These are phyloP conservation scores for Cetraspora pellucida DNA, from an alignment of 192 early-diverging fungal species.

Conservation along the genomic window DNA sequence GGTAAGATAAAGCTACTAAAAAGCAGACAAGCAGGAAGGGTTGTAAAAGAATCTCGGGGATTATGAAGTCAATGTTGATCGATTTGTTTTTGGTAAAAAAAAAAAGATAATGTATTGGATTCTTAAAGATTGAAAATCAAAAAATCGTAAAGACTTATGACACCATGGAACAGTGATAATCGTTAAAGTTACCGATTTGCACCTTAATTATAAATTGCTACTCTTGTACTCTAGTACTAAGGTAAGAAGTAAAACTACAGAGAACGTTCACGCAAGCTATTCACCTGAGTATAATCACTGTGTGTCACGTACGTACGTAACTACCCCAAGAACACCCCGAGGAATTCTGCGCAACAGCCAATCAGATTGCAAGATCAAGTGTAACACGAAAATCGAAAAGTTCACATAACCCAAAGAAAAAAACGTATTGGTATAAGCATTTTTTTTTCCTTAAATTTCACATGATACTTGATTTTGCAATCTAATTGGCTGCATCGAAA, in stretches of 20 bases:
- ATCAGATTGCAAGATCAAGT: too few relatives aligned
- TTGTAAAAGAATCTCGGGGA: slow-evolving; percentile 28
- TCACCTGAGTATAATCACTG: too few relatives aligned
- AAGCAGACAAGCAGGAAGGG: slow-evolving; percentile 35
- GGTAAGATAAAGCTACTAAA: slow-evolving; percentile 24
- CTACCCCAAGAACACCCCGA: too few relatives aligned
- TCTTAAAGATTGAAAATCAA: slow-evolving; percentile 22
- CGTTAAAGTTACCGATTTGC: slow-evolving; percentile 1
- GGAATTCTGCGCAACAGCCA: too few relatives aligned
- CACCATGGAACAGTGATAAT: slow-evolving; percentile 7
- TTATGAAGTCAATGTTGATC: slow-evolving; percentile 38
- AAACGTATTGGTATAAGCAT: too few relatives aligned
- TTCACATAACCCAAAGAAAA: too few relatives aligned
- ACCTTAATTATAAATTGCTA: not conserved
- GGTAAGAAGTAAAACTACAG: not conserved
- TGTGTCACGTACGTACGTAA: too few relatives aligned
- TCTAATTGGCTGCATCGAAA: too few relatives aligned
- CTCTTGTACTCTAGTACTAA: slow-evolving; percentile 4
- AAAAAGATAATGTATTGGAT: slow-evolving; percentile 20
- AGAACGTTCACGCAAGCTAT: not conserved
- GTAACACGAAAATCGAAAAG: too few relatives aligned
- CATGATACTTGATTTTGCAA: too few relatives aligned
- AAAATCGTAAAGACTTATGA: slow-evolving; percentile 8
- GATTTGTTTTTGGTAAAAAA: slow-evolving; percentile 25
- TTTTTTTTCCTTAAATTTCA: too few relatives aligned